Evolutionary conservation across 2,329 filamentous ascomycete genomes (phyloP).

Genomic region (Leptographium galeiforme): DNA sequence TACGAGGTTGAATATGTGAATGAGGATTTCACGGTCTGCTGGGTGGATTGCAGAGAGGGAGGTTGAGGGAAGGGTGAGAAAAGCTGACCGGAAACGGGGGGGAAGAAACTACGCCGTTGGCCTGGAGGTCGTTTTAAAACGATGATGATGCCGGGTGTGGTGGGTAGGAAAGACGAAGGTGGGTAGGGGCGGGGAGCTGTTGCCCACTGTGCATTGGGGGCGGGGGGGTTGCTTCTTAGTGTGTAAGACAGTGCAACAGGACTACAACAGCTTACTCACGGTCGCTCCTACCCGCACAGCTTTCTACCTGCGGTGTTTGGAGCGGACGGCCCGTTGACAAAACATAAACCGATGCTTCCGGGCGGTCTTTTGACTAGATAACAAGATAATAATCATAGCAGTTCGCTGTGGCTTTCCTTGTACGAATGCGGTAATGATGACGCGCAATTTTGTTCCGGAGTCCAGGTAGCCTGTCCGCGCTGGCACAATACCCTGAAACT

Average conservation of each 20-base stretch:
- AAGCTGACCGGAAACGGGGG: neutral
- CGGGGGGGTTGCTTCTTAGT: neutral
- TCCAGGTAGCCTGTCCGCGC: neutral
- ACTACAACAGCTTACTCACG: slow-evolving; percentile 3
- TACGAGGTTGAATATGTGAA: neutral
- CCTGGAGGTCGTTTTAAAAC: slow-evolving; percentile 5
- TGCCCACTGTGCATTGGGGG: neutral
- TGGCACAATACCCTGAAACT: neutral
- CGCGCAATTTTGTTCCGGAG: neutral
- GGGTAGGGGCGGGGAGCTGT: slow-evolving; percentile 3
- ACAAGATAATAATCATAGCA: too few relatives aligned
- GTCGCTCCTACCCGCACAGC: neutral
- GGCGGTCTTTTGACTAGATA: neutral
- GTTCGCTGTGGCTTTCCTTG: neutral
- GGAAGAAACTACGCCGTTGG: neutral
- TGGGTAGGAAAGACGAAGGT: neutral
- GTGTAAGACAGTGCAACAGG: neutral
- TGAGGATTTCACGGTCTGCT: neutral
- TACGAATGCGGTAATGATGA: neutral
- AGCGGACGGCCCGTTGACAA: too few relatives aligned
- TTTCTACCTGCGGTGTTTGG: neutral
- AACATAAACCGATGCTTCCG: neutral
- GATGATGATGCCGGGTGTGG: slow-evolving; percentile 10
- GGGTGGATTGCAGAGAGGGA: neutral
- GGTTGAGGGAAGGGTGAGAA: neutral